Base-by-base conservation (phyloP, 1,284 basidiomycete genomes). In the Boletus albobrunnescens region DNA sequence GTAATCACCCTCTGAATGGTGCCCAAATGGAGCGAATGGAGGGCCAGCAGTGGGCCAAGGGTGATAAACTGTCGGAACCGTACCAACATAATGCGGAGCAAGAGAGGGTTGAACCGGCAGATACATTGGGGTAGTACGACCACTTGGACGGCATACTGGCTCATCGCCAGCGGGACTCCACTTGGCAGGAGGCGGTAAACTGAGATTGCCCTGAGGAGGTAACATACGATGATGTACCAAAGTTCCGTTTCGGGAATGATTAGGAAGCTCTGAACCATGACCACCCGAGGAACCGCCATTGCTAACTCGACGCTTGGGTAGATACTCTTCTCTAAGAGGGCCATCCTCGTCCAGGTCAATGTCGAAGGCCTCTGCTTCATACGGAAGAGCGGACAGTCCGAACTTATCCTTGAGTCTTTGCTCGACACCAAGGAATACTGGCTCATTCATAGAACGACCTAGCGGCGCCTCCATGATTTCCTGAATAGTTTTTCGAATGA, bases 271-370 rank as follows among this genome's bases (percentile, higher is more conserved):
- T n/a, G 43, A 42, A 10, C n/a, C 38, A 30, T 36, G 28, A 20
- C 43, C 38, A 24, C 45, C 36, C 2, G 40, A 45, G 23, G 47
- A 54, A 13, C 50, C 48, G 20, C 44, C 60, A 22, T 57, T 55
- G 43, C 60, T 50, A 47, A 71, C 61, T 43, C 82, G 82, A 43
- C 84, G 82, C 54, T 72, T 79, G 11, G 87, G 87, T 47, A 89
- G 61, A 53, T 90, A 90, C 58, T 90, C 87, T 60, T 87, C 83
- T 44, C 86, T 71, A 41, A 90, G 70, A 23, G 87, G 87, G 6
- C 87, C 87, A 60, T 88, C 85, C 59, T 87, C 84, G 56, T 90
- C 87, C 36, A 90, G 70, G 65, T 90, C 81, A 44, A 90, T 84
- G 55, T 87, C 84, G 44, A 79, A 60, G 1, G 75, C 72, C 48